Evolutionary conservation across 306 rosid genomes (phyloP), one percentile per base, ranked within the genome.

Genomic region (Alnus glutinosa): DNA sequence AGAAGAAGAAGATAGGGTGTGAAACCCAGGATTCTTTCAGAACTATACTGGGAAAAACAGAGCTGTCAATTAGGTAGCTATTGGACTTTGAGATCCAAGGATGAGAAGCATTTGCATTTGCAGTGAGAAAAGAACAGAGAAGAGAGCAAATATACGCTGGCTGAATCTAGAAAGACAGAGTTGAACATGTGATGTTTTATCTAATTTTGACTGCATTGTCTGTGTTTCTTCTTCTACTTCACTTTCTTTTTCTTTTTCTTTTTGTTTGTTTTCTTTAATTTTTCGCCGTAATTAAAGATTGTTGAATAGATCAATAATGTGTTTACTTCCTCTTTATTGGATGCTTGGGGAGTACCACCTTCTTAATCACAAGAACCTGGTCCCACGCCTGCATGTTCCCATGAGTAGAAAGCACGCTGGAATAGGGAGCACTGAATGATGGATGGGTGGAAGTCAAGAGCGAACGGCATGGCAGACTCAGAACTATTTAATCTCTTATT

Each of bases 141-240:
- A 52, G 46, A 77, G 57, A 72, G 80, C 84, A 58, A 54, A 82
- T 48, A 83, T 79, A 79, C 74, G 83, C 61, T 74, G 84, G 85
- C 86, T 55, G 71, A 78, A 83, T 75, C 83, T 58, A 78, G 86
- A 68, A 83, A 89, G 90, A 84, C 92, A 86, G 95, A 89, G 87
- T 90, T 71, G 57, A 80, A 81, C 97, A 92, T 91, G 95, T 89
- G 97, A 72, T 71, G 86, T 72, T 79, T 76, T 75, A 81, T 77
- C 85, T 77, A 50, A 66, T 72, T 78, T 91, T 80, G 75, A 89
- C 84, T 73, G n/a, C 75, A 9, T 0, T 76, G 81, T 79, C 64
- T 78, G 28, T 57, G 36, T 4, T 59, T 42, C 0, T 47, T 0
- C 78, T 48, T 58, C 11, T 62, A 74, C 71, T 74, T 70, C 80